phyloP scores from a whole-genome alignment of 1,139 yeast genomes.

The Hanseniaspora gamundiae region DNA sequence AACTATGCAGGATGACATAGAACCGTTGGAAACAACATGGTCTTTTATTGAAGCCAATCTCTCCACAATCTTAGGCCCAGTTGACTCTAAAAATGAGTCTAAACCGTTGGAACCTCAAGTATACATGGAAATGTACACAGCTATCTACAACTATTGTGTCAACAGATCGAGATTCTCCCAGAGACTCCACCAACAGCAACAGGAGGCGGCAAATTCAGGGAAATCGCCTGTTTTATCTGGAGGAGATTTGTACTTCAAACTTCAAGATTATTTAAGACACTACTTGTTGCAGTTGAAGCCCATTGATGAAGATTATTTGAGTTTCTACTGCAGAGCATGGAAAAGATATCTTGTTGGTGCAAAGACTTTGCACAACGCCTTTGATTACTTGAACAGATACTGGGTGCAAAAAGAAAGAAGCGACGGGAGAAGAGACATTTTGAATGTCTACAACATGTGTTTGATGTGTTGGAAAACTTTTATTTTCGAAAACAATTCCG shows the following conservation, averaged over 20 bases:
- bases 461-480: slow-evolving; percentile 79
- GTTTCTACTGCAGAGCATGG: slow-evolving; percentile 83
- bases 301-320: slow-evolving; percentile 44
- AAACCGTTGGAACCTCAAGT: background rate
- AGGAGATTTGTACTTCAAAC: slow-evolving; percentile 70
- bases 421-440: slow-evolving; percentile 85
- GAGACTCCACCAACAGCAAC: slow-evolving; percentile 25
- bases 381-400: slow-evolving; percentile 90
- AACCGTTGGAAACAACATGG: slow-evolving; percentile 64
- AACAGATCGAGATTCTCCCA: slow-evolving; percentile 43
- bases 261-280: slow-evolving; percentile 50
- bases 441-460: slow-evolving; percentile 83
- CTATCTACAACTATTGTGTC: slow-evolving; percentile 89
- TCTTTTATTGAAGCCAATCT: slow-evolving; percentile 63
- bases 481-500: slow-evolving; percentile 59
- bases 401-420: slow-evolving; percentile 97
- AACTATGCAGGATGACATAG: slow-evolving; percentile 14
- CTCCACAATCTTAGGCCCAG: slow-evolving; percentile 50
- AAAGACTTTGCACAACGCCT: slow-evolving; percentile 80
- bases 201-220: slow-evolving; percentile 4
- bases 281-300: slow-evolving; percentile 43
- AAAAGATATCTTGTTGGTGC: slow-evolving; percentile 85
- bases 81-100: background rate
- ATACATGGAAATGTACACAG: slow-evolving; percentile 69
- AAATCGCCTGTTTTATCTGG: slow-evolving; percentile 47